Percentiles rank a stretch among this genome's conserved stretches.
phyloP scores from a whole-genome alignment of 129 eudicot species.

The Apium graveolens region DNA sequence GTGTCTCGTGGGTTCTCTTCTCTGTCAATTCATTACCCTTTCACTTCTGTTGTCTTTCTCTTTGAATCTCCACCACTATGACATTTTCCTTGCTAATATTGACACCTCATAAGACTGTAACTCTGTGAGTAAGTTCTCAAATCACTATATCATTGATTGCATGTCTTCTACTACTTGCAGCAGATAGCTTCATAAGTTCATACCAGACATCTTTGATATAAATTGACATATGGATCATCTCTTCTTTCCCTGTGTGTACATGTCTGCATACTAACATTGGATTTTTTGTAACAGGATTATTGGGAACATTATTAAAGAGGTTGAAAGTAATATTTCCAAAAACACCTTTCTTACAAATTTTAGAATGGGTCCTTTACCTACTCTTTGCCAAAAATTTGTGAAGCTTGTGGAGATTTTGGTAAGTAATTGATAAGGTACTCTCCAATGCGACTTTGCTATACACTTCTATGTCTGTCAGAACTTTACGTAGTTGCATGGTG shows the following conservation, averaged over 20 bases:
- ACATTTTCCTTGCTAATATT: background rate
- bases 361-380: conserved; percentile 79
- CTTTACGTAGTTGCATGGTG: conserved; percentile 17
- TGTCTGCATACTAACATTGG: background rate
- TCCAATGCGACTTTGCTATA: background rate
- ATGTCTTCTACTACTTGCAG: background rate
- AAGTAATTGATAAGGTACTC: conserved; percentile 22
- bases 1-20: background rate
- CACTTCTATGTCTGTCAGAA: background rate
- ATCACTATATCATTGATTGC: background rate
- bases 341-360: conserved; percentile 66
- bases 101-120: background rate
- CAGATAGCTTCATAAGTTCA: background rate
- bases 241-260: background rate
- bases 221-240: background rate
- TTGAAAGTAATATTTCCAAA: conserved; percentile 69
- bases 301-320: conserved; percentile 67
- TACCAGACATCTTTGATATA: background rate
- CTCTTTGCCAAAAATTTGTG: conserved; percentile 73
- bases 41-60: background rate
- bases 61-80: background rate
- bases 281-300: conserved; percentile 57
- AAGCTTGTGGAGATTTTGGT: conserved; percentile 82
- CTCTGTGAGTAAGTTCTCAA: background rate
- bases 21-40: background rate